Evolutionary conservation across 2,329 filamentous ascomycete genomes (phyloP).

Genomic region (Penicillium sp.): DNA sequence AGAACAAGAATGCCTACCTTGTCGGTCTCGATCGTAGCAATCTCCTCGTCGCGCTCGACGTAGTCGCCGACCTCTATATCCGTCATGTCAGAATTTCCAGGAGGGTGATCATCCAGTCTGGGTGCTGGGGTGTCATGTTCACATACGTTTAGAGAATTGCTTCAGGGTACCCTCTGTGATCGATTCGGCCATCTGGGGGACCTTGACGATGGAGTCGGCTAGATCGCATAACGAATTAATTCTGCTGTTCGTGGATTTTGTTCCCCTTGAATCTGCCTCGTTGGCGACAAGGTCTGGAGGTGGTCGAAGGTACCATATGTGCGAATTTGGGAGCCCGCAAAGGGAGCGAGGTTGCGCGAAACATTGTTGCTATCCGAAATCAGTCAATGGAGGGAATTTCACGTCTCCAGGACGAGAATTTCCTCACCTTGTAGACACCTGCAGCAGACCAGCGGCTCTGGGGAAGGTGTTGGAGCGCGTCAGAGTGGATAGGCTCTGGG

Average conservation of each 20-base stretch:
- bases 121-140: background rate
- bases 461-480: conserved; percentile 16
- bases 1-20: conserved; percentile 56
- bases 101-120: background rate
- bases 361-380: conserved; percentile 20
- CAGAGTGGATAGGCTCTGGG: conserved; percentile 25
- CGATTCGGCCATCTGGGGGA: conserved; percentile 96
- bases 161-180: conserved; percentile 97
- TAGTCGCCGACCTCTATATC: conserved; percentile 72
- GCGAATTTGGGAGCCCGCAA: conserved; percentile 29
- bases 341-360: conserved; percentile 21
- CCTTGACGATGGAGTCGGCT: conserved; percentile 83
- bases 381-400: conserved; percentile 1
- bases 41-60: conserved; percentile 93
- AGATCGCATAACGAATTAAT: conserved; percentile 10
- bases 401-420: background rate
- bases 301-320: conserved; percentile 29
- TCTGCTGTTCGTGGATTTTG: background rate
- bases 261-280: no score
- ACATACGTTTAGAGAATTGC: conserved; percentile 76
- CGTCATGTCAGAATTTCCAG: conserved; percentile 14
- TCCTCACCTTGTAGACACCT: conserved; percentile 23
- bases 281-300: no score
- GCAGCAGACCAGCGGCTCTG: conserved; percentile 22
- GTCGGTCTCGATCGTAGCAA: conserved; percentile 98